Percentiles rank a stretch among this genome's conserved stretches.
phyloP scores from a whole-genome alignment of 768 basidiomycete species.

The Jaapia argillacea region DNA sequence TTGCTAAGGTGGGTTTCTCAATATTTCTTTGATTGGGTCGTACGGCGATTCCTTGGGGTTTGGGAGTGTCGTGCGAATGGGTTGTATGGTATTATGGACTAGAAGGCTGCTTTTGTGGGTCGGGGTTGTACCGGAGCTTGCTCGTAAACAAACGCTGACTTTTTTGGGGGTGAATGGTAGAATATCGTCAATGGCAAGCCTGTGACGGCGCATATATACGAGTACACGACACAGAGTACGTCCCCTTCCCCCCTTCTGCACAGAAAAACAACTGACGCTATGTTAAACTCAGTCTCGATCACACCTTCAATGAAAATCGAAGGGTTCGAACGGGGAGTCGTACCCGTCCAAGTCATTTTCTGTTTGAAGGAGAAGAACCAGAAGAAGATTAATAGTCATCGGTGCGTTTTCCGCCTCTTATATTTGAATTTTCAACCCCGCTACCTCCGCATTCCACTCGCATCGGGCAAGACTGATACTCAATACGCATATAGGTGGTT shows the following conservation, averaged over 20 bases:
- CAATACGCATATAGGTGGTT: too few relatives aligned
- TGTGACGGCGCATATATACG: constrained; percentile 86
- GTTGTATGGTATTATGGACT: too few relatives aligned
- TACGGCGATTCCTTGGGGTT: too few relatives aligned
- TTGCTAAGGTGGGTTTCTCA: constrained; percentile 57
- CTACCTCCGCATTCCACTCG: too few relatives aligned
- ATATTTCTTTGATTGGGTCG: background rate
- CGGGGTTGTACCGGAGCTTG: too few relatives aligned
- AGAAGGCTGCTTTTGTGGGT: too few relatives aligned
- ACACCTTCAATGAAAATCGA: constrained; percentile 75
- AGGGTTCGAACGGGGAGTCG: constrained; percentile 66
- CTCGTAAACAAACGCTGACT: constrained; percentile 4
- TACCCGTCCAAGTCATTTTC: constrained; percentile 90
- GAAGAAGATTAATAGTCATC: constrained; percentile 92
- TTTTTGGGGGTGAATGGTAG: too few relatives aligned
- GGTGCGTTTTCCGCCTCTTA: constrained; percentile 94
- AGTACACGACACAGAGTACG: constrained; percentile 87
- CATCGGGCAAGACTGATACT: too few relatives aligned
- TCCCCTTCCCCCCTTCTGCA: constrained; percentile 6
- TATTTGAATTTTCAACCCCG: constrained; percentile 74
- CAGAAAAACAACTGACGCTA: constrained; percentile 4
- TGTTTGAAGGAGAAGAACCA: constrained; percentile 90
- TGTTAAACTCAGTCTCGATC: constrained; percentile 53
- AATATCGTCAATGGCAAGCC: constrained; percentile 73
- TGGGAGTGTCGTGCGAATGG: too few relatives aligned